A percentile compares a stretch with the other conserved stretches of the same genome.
phyloP scores from a whole-genome alignment of 2,329 filamentous ascomycete species.

The Diplocarpon mali region DNA sequence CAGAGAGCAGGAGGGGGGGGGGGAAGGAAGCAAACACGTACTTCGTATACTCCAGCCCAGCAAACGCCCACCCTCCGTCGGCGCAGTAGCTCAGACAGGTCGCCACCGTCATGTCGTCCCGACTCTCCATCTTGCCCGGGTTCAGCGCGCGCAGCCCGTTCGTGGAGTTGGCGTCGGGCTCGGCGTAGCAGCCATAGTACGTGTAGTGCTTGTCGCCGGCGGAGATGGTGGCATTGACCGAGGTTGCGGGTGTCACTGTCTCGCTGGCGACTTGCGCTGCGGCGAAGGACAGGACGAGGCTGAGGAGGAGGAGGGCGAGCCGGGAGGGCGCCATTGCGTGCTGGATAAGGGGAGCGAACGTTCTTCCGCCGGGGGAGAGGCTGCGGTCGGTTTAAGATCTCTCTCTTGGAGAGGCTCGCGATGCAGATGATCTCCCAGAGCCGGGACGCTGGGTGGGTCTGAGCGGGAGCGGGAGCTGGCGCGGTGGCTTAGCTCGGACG shows the following conservation, averaged over 20 bases:
- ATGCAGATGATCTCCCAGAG: too few species aligned
- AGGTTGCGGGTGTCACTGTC: slow-evolving; percentile 4
- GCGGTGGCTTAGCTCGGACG: too few species aligned
- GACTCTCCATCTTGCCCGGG: slow-evolving; percentile 10
- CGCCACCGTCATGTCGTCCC: slow-evolving; percentile 20
- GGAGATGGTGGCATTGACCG: slow-evolving; percentile 10
- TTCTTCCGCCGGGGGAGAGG: too few species aligned
- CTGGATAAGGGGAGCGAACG: too few species aligned
- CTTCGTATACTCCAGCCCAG: slow-evolving; percentile 24
- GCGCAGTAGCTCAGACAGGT: slow-evolving; percentile 18
- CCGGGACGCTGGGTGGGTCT: too few species aligned
- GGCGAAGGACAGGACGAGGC: not conserved
- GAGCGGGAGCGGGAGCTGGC: too few species aligned
- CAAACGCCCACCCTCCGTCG: slow-evolving; percentile 13
- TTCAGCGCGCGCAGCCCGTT: slow-evolving; percentile 15
- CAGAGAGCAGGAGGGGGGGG: not conserved
- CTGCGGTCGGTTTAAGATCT: too few species aligned
- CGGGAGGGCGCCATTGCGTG: not conserved
- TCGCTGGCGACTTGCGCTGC: not conserved
- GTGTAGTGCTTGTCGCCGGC: slow-evolving; percentile 11
- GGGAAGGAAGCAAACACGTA: slow-evolving; percentile 8
- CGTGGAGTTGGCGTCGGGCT: slow-evolving; percentile 18
- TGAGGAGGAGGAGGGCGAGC: not conserved
- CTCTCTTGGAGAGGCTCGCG: too few species aligned
- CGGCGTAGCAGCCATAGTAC: slow-evolving; percentile 32